These are phyloP conservation scores for Geoglossum cookeanum DNA, from an alignment of 2,329 filamentous ascomycete genomes.

Conservation along the genomic window DNA sequence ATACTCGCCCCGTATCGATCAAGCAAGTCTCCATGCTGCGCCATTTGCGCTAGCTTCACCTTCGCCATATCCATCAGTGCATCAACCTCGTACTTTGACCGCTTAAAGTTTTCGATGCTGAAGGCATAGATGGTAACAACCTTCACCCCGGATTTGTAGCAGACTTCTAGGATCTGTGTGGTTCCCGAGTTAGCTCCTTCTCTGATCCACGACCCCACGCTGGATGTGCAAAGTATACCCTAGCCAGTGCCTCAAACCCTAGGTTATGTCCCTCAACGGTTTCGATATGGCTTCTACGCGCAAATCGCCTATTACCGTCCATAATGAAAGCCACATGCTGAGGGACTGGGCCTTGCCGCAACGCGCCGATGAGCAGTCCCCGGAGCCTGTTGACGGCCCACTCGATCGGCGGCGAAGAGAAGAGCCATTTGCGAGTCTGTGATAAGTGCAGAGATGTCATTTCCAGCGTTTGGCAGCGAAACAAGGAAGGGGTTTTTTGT, in stretches of 20 bases:
- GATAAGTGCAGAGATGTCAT: conserved; percentile 35
- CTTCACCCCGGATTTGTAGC: conserved; percentile 93
- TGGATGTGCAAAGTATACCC: conserved; percentile 32
- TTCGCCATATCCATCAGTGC: conserved; percentile 96
- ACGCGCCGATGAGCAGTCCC: conserved; percentile 69
- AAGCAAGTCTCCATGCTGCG: conserved; percentile 80
- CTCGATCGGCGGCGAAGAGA: conserved; percentile 79
- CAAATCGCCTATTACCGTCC: conserved; percentile 94
- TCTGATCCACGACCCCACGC: not conserved
- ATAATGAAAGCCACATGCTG: conserved; percentile 98
- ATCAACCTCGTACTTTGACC: conserved; percentile 89
- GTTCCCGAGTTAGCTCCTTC: not conserved
- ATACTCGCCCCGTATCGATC: conserved; percentile 84
- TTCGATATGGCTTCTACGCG: conserved; percentile 77
- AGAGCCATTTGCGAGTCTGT: conserved; percentile 51
- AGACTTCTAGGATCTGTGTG: conserved; percentile 76
- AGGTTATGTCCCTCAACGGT: conserved; percentile 90
- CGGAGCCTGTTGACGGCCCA: conserved; percentile 65
- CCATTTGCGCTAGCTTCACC: conserved; percentile 77
- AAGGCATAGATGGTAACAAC: conserved; percentile 97
- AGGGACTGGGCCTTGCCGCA: conserved; percentile 80
- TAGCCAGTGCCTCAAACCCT: conserved; percentile 84
- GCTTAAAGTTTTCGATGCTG: conserved; percentile 97
- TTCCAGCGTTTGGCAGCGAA: not conserved
- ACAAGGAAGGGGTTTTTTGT: not conserved